Evolutionary conservation across 2,329 filamentous ascomycete genomes (phyloP), one percentile per base, ranked within the genome.

Genomic region (Colletotrichum lini): DNA sequence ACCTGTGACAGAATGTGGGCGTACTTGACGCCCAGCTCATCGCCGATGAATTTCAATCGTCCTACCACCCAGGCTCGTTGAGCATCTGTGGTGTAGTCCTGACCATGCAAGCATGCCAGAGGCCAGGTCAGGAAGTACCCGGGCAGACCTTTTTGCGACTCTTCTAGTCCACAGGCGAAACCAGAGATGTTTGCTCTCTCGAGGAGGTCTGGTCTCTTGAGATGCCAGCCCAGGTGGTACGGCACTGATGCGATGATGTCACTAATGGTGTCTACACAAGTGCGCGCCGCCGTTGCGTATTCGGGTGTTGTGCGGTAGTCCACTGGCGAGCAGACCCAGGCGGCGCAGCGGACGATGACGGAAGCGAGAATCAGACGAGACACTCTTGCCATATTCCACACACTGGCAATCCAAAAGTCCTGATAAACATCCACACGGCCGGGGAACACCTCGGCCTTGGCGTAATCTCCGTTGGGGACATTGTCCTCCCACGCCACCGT

Each of bases 241-340:
- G 90, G 90, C n/a, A 91, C 85, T 2, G 86, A 88, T 1, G 89
- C 88, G 64, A 91, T 84, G 47, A 91, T 86, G 73, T 91, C 89
- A 3, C 85, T 84, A 73, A 91, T 88, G 64, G 83, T 84, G 56
- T 89, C 86, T 49, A 83, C 82, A 62, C 85, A 89, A 2, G 83
- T 83, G 47, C 86, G 80, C 18, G 86, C 84, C 5, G 87, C 86
- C 0, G 85, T 85, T 13, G 88, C 88, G 73, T 91, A 91, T 77
- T 91, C 88, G 21, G 88, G 85, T 7, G 89, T 91, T 1, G 89
- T 91, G 52, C 89, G 83, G 76, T 91, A 91, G 78, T 92, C 89
- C 10, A 89, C 84, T 0, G 90, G 89, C 10, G 85, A 82, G 77
- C 87, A 89, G 30, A 88, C 82, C 89, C 89, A 91, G 2, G 90